phyloP scores from a whole-genome alignment of 164 flowering plant genomes.

The Kalanchoe fedtschenkoi region DNA sequence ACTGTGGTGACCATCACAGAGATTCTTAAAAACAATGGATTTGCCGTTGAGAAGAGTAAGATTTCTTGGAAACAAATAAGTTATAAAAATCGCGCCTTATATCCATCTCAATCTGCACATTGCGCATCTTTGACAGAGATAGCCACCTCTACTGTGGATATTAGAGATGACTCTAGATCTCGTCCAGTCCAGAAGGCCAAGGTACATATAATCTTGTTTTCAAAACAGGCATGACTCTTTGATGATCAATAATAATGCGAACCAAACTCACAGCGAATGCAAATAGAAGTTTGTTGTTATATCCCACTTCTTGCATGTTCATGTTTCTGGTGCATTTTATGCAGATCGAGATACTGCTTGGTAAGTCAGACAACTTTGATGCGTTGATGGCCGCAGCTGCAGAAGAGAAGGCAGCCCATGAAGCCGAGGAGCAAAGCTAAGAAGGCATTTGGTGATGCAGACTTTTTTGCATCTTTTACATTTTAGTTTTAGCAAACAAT shows the following conservation, averaged over 20 bases:
- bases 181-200: constrained; percentile 42
- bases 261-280: neutral
- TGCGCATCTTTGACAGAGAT: constrained; percentile 20
- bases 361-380: constrained; percentile 31
- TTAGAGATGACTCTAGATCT: constrained; percentile 35
- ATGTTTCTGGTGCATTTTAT: neutral
- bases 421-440: constrained; percentile 24
- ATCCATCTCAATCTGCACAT: neutral
- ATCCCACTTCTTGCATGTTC: neutral
- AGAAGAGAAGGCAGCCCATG: constrained; percentile 19
- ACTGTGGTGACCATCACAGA: constrained; percentile 31
- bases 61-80: neutral
- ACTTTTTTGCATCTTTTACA: neutral
- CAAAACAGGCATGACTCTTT: neutral
- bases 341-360: constrained; percentile 34
- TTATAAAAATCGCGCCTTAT: neutral
- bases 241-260: neutral
- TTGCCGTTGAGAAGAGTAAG: constrained; percentile 31
- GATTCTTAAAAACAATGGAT: constrained; percentile 32
- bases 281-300: neutral
- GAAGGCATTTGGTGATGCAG: neutral
- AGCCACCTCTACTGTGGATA: constrained; percentile 40
- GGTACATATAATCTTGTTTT: constrained; percentile 11
- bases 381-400: constrained; percentile 39
- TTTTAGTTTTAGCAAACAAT: neutral